Conservation (phyloP, 306 rosid species). For the Dryas drummondii region DNA sequence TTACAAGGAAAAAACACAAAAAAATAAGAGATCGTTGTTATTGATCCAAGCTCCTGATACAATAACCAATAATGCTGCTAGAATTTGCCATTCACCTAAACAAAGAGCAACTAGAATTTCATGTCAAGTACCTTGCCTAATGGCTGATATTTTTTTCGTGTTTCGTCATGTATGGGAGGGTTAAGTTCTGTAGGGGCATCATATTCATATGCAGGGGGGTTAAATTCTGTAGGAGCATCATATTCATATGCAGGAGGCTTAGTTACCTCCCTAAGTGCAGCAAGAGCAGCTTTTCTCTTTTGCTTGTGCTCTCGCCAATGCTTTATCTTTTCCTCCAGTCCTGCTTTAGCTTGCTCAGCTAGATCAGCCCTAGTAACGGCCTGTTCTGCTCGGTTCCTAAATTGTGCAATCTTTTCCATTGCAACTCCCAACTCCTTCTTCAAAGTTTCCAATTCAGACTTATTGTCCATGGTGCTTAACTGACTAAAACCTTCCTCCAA, state of each 20-base stretch:
- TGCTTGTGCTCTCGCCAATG: conserved; percentile 51
- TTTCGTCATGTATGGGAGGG: conserved; percentile 36
- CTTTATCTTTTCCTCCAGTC: conserved; percentile 56
- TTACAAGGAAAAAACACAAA: not conserved
- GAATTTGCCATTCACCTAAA: not conserved
- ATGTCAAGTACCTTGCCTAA: conserved; percentile 66
- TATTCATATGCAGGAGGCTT: conserved; percentile 33
- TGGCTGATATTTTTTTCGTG: conserved; percentile 34
- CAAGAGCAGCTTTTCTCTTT: conserved; percentile 59
- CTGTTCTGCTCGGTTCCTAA: conserved; percentile 72
- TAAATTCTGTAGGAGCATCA: conserved; percentile 29
- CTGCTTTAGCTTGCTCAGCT: conserved; percentile 74
- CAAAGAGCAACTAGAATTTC: conserved; percentile 41
- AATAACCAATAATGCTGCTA: not conserved
- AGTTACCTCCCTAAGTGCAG: conserved; percentile 51
- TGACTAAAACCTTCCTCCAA: conserved; percentile 20
- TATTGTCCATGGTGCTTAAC: conserved; percentile 5
- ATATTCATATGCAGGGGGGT: conserved; percentile 30
- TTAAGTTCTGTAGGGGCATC: conserved; percentile 27
- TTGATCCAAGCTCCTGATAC: conserved; percentile 5
- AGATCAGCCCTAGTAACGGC: conserved; percentile 73
- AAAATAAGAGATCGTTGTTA: not conserved
- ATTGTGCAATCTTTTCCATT: conserved; percentile 45
- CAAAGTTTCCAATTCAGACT: conserved; percentile 48
- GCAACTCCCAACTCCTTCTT: conserved; percentile 64